A percentile compares a stretch with the other conserved stretches of the same genome.
These are phyloP conservation scores for Huntiella omanensis DNA, from an alignment of 2,329 filamentous ascomycete species.

Conservation along the genomic window DNA sequence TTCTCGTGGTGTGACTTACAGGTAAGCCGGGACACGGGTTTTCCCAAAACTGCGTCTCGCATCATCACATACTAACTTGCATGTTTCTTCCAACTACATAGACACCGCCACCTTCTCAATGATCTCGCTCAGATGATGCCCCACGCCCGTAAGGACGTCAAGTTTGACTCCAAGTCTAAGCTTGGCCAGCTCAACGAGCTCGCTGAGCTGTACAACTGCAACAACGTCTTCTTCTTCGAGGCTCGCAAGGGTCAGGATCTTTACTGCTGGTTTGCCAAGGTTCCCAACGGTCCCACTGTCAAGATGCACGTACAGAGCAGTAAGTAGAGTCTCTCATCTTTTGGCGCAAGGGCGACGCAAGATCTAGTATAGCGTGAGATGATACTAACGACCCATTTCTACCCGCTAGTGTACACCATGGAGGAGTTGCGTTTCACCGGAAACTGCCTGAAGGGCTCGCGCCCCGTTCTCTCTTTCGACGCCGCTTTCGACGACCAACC, in stretches of 20 bases:
- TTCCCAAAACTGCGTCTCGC: neutral
- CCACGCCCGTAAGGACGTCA: conserved; percentile 83
- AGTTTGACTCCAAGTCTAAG: conserved; percentile 91
- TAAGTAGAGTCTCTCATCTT: conserved; percentile 19
- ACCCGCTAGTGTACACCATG: conserved; percentile 63
- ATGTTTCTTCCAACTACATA: conserved; percentile 19
- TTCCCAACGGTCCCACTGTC: conserved; percentile 48
- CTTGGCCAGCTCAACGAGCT: conserved; percentile 63
- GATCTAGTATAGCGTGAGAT: neutral
- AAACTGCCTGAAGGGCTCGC: conserved; percentile 86
- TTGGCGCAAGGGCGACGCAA: neutral
- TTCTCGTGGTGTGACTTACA: conserved; percentile 78
- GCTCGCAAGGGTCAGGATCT: conserved; percentile 86
- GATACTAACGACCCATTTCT: neutral
- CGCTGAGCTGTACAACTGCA: conserved; percentile 70
- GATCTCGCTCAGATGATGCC: conserved; percentile 79
- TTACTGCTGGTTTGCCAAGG: conserved; percentile 83
- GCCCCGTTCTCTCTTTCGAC: conserved; percentile 85
- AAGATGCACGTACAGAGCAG: conserved; percentile 63
- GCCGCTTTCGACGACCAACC: conserved; percentile 65
- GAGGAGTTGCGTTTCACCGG: conserved; percentile 92
- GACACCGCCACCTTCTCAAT: conserved; percentile 82
- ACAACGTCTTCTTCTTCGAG: conserved; percentile 89
- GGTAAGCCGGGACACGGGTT: conserved; percentile 27
- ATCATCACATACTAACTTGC: neutral